These are phyloP conservation scores for Exobasidium rhododendri DNA, from an alignment of 1,284 basidiomycete species.

Conservation along the genomic window DNA sequence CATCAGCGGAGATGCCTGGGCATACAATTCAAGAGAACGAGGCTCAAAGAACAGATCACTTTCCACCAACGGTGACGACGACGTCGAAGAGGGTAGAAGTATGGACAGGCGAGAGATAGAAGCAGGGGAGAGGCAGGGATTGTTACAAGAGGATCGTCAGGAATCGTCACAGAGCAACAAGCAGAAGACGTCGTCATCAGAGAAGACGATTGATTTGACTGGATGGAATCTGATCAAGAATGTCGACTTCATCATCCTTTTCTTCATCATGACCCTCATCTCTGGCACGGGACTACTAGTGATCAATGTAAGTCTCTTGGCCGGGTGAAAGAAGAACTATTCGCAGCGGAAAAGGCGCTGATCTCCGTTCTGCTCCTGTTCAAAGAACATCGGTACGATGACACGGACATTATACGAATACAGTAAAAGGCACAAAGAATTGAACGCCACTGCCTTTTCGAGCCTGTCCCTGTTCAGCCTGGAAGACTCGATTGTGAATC, in stretches of 20 bases:
- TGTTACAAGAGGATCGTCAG: constrained; percentile 1
- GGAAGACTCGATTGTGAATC: constrained; percentile 77
- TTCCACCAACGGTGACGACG: not conserved
- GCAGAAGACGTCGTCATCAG: constrained; percentile 16
- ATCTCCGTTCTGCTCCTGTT: too few relatives aligned
- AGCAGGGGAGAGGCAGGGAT: constrained; percentile 5
- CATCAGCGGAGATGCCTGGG: constrained; percentile 32
- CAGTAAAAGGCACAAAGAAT: constrained; percentile 59
- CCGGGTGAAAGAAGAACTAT: constrained; percentile 60
- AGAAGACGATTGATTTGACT: constrained; percentile 57
- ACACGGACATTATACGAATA: constrained; percentile 76
- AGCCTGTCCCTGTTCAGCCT: constrained; percentile 72
- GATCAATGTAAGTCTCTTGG: constrained; percentile 90
- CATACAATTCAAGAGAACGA: constrained; percentile 15
- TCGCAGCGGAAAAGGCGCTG: constrained; percentile 68
- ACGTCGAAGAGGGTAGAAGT: constrained; percentile 3
- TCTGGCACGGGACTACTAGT: constrained; percentile 86
- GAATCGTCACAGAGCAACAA: constrained; percentile 7
- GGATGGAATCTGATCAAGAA: constrained; percentile 60
- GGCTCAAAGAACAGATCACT: too few relatives aligned
- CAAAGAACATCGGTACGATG: constrained; percentile 92
- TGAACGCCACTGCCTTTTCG: constrained; percentile 74
- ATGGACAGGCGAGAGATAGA: not conserved
- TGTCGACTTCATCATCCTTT: constrained; percentile 74
- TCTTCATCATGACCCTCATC: constrained; percentile 69